A percentile compares a stretch with the other conserved stretches of the same genome.
Evolutionary conservation across 306 rosid genomes (phyloP).

Genomic region (Cotoneaster glaucophyllus): DNA sequence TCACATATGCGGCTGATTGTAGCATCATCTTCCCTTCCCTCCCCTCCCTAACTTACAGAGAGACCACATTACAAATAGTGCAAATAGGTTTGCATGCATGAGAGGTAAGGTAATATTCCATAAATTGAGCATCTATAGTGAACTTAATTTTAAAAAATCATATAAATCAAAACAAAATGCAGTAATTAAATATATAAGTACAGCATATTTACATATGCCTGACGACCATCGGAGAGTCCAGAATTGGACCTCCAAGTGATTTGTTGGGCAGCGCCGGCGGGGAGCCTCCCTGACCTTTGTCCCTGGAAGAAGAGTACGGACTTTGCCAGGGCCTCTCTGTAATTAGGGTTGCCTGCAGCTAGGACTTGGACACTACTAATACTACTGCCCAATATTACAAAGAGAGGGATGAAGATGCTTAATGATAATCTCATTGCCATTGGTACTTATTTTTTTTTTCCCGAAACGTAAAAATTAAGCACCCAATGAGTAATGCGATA

Average conservation of each 20-base stretch:
- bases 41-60: neutral
- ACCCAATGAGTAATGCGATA: neutral
- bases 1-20: neutral
- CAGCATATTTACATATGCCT: constrained; percentile 40
- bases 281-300: constrained; percentile 80
- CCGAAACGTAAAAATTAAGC: neutral
- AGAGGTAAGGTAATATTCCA: neutral
- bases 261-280: constrained; percentile 33
- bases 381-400: neutral
- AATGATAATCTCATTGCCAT: constrained; percentile 10
- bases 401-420: constrained; percentile 8
- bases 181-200: neutral
- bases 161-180: neutral
- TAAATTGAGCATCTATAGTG: neutral
- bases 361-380: constrained; percentile 24
- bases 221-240: constrained; percentile 63
- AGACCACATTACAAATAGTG: neutral
- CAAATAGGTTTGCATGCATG: neutral
- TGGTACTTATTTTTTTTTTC: neutral
- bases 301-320: constrained; percentile 83
- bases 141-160: neutral
- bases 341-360: constrained; percentile 35
- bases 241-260: constrained; percentile 70
- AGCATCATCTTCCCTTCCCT: neutral
- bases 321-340: constrained; percentile 74